Percentiles rank a stretch among this genome's conserved stretches.
Conservation (phyloP, 768 basidiomycete genomes). For the Inosperma sp. region DNA sequence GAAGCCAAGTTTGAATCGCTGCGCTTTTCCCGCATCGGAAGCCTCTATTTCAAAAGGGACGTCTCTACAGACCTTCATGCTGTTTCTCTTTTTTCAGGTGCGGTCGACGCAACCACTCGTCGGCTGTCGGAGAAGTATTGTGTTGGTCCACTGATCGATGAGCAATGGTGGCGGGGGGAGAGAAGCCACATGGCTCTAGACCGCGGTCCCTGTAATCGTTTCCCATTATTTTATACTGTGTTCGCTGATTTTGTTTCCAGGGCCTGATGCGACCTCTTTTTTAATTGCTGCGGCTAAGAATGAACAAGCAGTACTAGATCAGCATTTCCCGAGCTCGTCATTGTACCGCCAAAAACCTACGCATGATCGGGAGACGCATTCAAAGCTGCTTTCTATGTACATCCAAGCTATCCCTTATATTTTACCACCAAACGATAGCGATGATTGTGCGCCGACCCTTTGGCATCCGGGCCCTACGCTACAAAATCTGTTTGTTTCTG, state of each 20-base stretch:
- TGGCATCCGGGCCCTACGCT: conserved; percentile 29
- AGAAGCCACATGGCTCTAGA: conserved; percentile 23
- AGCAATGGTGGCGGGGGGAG: conserved; percentile 27
- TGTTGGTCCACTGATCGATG: conserved; percentile 27
- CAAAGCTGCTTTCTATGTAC: conserved; percentile 19
- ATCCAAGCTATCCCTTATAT: conserved; percentile 22
- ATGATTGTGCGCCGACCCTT: conserved; percentile 19
- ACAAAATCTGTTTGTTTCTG: conserved; percentile 25
- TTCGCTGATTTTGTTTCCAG: conserved; percentile 9
- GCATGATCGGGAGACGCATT: conserved; percentile 20
- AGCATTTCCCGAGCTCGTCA: neutral
- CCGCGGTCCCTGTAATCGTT: conserved; percentile 32
- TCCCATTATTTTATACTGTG: neutral
- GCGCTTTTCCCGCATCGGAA: conserved; percentile 10
- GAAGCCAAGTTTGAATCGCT: conserved; percentile 7
- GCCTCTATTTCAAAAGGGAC: conserved; percentile 12
- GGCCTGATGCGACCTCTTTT: conserved; percentile 17
- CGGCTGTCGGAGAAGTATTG: conserved; percentile 19
- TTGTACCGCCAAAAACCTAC: conserved; percentile 12
- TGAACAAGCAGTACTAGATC: neutral
- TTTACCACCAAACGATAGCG: conserved; percentile 16
- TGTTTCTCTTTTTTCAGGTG: conserved; percentile 13
- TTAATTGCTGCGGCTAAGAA: conserved; percentile 15
- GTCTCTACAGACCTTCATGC: conserved; percentile 1
- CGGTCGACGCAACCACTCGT: neutral